These are phyloP conservation scores for Leishmania aethiopica DNA, from an alignment of 208 protist genomes.

Conservation along the genomic window DNA sequence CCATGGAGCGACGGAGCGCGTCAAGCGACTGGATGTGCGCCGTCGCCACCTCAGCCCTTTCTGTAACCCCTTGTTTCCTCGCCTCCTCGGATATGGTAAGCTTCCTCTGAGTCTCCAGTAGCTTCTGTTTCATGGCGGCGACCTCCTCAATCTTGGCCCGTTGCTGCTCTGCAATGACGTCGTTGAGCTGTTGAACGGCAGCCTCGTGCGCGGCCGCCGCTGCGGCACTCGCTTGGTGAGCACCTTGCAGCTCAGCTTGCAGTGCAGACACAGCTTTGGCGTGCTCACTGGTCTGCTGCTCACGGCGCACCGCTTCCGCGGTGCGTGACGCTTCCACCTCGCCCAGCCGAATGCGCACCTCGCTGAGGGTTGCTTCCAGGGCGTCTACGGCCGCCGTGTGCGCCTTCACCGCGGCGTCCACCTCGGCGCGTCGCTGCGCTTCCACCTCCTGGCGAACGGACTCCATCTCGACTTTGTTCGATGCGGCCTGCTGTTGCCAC, in stretches of 20 bases:
- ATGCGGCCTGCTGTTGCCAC: not conserved
- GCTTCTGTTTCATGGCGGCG: not conserved
- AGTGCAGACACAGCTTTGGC: not conserved
- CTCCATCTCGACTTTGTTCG: not conserved
- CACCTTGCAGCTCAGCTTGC: not conserved
- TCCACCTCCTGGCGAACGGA: not conserved
- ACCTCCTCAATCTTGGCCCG: not conserved
- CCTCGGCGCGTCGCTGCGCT: not conserved
- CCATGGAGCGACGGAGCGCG: constrained; percentile 8
- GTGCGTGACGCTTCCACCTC: not conserved
- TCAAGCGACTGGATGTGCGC: constrained; percentile 12
- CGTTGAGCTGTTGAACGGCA: constrained; percentile 20
- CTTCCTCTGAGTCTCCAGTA: not conserved
- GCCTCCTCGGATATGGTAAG: constrained; percentile 7
- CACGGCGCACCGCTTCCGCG: not conserved
- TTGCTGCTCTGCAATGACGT: constrained; percentile 14
- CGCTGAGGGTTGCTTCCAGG: not conserved
- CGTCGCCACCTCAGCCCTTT: constrained; percentile 2
- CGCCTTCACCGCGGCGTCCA: not conserved
- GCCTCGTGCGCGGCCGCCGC: constrained; percentile 4
- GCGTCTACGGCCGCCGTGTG: not conserved
- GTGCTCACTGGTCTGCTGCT: not conserved
- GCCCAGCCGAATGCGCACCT: not conserved
- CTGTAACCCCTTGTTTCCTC: not conserved
- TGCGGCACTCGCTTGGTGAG: not conserved